These are phyloP conservation scores for Alternaria burnsii DNA, from an alignment of 2,329 filamentous ascomycete genomes.

Conservation along the genomic window DNA sequence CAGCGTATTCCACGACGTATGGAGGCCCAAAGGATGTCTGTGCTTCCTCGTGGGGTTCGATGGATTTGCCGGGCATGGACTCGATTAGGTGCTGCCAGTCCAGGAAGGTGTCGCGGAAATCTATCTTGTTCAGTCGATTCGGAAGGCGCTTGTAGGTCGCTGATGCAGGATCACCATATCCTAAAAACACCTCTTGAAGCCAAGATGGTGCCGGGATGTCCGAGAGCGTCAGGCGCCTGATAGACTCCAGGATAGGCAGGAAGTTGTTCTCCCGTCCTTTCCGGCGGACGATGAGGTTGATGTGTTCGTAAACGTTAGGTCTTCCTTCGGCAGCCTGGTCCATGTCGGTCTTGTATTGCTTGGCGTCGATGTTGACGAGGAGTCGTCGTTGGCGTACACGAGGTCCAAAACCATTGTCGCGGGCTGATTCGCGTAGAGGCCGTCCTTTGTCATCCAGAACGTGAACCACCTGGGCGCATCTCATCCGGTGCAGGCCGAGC, in stretches of 20 bases:
- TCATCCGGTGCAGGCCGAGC: conserved; percentile 73
- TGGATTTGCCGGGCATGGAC: conserved; percentile 84
- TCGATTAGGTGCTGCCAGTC: conserved; percentile 95
- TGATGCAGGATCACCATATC: conserved; percentile 89
- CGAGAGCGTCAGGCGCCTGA: conserved; percentile 83
- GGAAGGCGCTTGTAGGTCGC: conserved; percentile 85
- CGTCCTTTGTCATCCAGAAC: conserved; percentile 86
- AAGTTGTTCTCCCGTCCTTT: conserved; percentile 96
- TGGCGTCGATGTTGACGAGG: conserved; percentile 81
- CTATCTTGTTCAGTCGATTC: conserved; percentile 79
- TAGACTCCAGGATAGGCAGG: conserved; percentile 89
- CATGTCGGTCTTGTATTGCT: conserved; percentile 79
- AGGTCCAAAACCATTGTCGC: conserved; percentile 68
- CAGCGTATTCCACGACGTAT: conserved; percentile 77
- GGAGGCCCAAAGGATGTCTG: conserved; percentile 82
- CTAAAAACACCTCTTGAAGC: conserved; percentile 97
- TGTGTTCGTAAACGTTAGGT: conserved; percentile 78
- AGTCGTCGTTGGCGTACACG: conserved; percentile 72
- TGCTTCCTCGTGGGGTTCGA: conserved; percentile 79
- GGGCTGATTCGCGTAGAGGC: conserved; percentile 70
- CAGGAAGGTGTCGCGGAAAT: conserved; percentile 93
- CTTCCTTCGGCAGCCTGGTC: conserved; percentile 72
- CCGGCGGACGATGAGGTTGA: conserved; percentile 87
- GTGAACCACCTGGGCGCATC: conserved; percentile 86
- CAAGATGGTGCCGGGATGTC: conserved; percentile 87